phyloP scores from a whole-genome alignment of 768 basidiomycete species.

The Podaxis pistillaris region DNA sequence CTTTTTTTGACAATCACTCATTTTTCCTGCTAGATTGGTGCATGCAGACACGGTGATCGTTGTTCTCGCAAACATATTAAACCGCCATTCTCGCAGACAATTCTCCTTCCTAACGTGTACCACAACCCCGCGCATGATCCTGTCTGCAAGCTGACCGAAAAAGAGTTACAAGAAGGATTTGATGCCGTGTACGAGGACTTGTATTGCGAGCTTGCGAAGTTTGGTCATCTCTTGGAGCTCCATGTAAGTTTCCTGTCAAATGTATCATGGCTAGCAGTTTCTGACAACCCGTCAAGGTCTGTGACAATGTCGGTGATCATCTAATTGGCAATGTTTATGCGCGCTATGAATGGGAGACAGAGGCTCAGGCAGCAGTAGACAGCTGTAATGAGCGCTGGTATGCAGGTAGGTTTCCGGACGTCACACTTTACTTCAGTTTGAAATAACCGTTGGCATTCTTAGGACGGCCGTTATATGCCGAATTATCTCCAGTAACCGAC shows the following conservation, averaged over 20 bases:
- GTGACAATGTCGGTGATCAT: constrained; percentile 99
- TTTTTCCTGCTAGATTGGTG: constrained; percentile 71
- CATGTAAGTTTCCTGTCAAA: constrained; percentile 58
- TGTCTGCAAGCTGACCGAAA: constrained; percentile 81
- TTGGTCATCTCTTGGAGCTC: constrained; percentile 92
- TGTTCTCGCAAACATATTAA: constrained; percentile 99
- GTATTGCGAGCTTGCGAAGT: constrained; percentile 92
- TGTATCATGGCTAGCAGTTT: neutral
- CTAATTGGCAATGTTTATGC: constrained; percentile 98
- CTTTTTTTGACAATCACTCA: constrained; percentile 13
- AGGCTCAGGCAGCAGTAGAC: constrained; percentile 91
- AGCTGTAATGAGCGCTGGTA: constrained; percentile 97
- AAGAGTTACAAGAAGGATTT: constrained; percentile 88
- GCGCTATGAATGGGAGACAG: constrained; percentile 97
- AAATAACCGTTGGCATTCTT: constrained; percentile 15
- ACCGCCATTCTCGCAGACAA: constrained; percentile 96
- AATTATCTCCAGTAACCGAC: constrained; percentile 96
- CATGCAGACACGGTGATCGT: constrained; percentile 96
- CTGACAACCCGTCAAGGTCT: constrained; percentile 53
- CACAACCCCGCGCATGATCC: constrained; percentile 97
- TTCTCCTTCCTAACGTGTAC: constrained; percentile 95
- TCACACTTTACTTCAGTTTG: neutral
- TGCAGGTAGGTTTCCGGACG: constrained; percentile 63
- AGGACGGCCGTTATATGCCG: constrained; percentile 96
- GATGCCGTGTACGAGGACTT: constrained; percentile 95